Conservation (phyloP, 306 rosid genomes). For the Quercus rubra region DNA sequence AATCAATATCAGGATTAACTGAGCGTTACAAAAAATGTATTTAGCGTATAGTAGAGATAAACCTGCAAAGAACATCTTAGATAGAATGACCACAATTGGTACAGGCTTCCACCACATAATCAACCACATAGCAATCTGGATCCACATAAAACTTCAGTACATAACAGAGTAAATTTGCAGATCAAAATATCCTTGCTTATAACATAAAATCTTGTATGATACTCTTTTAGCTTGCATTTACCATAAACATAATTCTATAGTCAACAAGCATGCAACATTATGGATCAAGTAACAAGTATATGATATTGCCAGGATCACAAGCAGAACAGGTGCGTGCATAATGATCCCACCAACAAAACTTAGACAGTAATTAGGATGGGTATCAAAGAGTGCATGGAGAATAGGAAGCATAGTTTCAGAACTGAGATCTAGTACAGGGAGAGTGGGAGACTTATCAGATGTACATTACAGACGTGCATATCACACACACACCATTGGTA, state of each 20-base stretch:
- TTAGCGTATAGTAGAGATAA: slow-evolving; percentile 4
- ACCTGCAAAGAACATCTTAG: slow-evolving; percentile 97
- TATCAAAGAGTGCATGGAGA: not conserved
- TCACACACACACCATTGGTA: not conserved
- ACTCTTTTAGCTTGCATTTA: not conserved
- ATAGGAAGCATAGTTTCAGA: not conserved
- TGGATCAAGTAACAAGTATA: not conserved
- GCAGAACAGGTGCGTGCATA: no score
- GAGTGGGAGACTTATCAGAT: not conserved
- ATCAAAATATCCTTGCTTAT: not conserved
- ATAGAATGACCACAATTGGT: slow-evolving; percentile 44
- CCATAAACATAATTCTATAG: not conserved
- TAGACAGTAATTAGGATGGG: not conserved
- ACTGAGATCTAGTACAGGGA: not conserved
- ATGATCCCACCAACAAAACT: not conserved
- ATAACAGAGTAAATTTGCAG: not conserved
- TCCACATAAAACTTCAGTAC: slow-evolving; percentile 9
- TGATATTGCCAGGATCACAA: not conserved
- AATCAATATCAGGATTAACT: slow-evolving; percentile 11
- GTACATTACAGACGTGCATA: not conserved
- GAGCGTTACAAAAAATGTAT: not conserved
- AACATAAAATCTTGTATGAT: not conserved
- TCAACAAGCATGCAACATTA: not conserved
- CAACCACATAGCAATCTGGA: slow-evolving; percentile 85
- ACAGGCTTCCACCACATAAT: slow-evolving; percentile 90